Evolutionary conservation across 768 basidiomycete species (phyloP).

Genomic region (Austroboletus festivus): DNA sequence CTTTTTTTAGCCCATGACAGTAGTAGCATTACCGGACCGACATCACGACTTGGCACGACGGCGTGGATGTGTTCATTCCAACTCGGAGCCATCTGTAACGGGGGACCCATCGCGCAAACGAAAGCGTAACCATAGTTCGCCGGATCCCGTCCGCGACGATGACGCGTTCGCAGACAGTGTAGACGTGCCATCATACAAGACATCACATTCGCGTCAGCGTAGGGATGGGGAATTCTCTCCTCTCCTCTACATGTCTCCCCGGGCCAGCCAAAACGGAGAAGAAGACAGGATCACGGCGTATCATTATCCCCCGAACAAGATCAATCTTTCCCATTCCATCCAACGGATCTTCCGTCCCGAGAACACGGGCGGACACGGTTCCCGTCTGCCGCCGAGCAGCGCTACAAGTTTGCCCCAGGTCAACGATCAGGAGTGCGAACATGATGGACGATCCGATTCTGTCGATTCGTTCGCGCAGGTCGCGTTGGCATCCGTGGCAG

Average conservation of each 20-base stretch:
- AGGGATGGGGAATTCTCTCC: slow-evolving; percentile 20
- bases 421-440: not conserved
- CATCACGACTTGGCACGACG: not conserved
- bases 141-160: not conserved
- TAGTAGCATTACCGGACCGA: no score
- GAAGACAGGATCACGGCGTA: slow-evolving; percentile 3
- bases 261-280: not conserved
- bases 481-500: slow-evolving; percentile 11
- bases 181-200: not conserved
- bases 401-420: not conserved
- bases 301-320: not conserved
- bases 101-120: slow-evolving; percentile 17
- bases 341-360: not conserved
- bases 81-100: not conserved
- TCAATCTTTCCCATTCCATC: not conserved
- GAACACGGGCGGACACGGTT: not conserved
- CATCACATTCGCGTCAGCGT: slow-evolving; percentile 9
- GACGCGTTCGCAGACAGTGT: not conserved
- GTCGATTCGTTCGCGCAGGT: slow-evolving; percentile 15
- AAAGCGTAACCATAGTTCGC: slow-evolving; percentile 4
- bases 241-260: slow-evolving; percentile 20
- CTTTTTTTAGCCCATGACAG: slow-evolving; percentile 11
- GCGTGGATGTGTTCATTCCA: not conserved
- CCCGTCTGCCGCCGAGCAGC: not conserved
- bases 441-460: slow-evolving; percentile 9